Evolutionary conservation across 1,139 yeast species (phyloP).

Genomic region (Magnusiomyces starmeri): DNA sequence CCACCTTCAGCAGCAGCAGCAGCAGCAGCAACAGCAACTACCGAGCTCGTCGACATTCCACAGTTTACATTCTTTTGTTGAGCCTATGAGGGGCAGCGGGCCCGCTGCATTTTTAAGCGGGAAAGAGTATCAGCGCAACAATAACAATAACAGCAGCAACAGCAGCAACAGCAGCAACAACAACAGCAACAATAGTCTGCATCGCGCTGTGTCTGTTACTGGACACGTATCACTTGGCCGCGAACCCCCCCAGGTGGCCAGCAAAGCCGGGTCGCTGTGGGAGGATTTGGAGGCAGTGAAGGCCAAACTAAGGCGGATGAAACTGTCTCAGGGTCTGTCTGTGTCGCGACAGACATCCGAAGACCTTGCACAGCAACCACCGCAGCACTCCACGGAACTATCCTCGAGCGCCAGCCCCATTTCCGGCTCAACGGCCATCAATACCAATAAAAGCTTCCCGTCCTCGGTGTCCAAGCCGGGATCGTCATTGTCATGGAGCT

Average conservation of each 20-base stretch:
- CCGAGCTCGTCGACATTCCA: too few relatives aligned
- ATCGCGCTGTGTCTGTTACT: not conserved
- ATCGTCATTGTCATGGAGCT: too few relatives aligned
- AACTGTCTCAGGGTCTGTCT: slow-evolving; percentile 6
- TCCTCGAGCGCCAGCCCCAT: not conserved
- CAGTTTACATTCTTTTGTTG: too few relatives aligned
- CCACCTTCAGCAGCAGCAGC: too few relatives aligned
- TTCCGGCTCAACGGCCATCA: not conserved
- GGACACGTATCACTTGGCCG: not conserved
- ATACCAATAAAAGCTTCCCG: not conserved
- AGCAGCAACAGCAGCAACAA: not conserved
- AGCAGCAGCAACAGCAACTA: too few relatives aligned
- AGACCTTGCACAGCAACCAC: not conserved
- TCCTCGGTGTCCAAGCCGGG: too few relatives aligned
- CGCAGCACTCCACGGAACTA: too few relatives aligned
- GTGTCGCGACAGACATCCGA: not conserved
- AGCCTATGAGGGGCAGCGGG: not conserved
- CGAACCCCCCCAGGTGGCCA: not conserved
- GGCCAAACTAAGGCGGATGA: slow-evolving; percentile 15
- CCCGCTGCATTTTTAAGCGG: not conserved
- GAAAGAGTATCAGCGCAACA: not conserved
- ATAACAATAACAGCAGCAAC: not conserved
- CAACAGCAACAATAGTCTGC: not conserved
- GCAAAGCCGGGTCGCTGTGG: slow-evolving; percentile 10
- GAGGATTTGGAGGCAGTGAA: slow-evolving; percentile 17